Conservation (phyloP, 768 basidiomycete species). For the Leucogyrophana mollusca region DNA sequence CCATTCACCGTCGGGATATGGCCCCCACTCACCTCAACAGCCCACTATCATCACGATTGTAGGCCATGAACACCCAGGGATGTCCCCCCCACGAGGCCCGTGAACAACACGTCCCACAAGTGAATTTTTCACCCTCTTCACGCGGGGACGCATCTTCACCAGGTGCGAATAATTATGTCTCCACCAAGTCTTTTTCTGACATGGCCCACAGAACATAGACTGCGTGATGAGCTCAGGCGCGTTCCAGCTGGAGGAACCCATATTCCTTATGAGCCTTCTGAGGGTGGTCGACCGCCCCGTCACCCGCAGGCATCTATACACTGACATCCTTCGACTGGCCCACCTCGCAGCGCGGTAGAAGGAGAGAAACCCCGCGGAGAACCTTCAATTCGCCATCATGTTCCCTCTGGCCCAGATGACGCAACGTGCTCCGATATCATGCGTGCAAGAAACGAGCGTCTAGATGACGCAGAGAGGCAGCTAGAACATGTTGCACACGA, state of each 20-base stretch:
- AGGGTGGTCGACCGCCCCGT: not conserved
- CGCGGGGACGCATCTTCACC: not conserved
- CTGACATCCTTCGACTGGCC: not conserved
- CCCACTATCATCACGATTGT: constrained; percentile 30
- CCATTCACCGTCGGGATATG: not conserved
- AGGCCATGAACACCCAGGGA: no score
- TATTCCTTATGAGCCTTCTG: constrained; percentile 13
- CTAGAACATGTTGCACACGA: constrained; percentile 47
- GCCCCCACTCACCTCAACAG: constrained; percentile 18
- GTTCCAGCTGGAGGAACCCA: constrained; percentile 12
- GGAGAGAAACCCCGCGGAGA: not conserved
- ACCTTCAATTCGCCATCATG: constrained; percentile 13
- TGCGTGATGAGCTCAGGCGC: constrained; percentile 5
- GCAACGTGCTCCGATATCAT: constrained; percentile 43
- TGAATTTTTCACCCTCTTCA: constrained; percentile 2
- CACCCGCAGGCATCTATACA: not conserved
- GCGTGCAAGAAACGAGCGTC: constrained; percentile 46
- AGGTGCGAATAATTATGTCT: no score
- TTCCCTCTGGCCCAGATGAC: constrained; percentile 24
- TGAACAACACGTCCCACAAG: not conserved
- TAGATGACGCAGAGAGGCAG: constrained; percentile 53
- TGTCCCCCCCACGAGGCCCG: not conserved
- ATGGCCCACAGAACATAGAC: constrained; percentile 19
- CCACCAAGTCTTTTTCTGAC: no score
- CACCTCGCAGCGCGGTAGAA: not conserved